Conservation (phyloP, 2,329 filamentous ascomycete species). For the Penicillium sp. region DNA sequence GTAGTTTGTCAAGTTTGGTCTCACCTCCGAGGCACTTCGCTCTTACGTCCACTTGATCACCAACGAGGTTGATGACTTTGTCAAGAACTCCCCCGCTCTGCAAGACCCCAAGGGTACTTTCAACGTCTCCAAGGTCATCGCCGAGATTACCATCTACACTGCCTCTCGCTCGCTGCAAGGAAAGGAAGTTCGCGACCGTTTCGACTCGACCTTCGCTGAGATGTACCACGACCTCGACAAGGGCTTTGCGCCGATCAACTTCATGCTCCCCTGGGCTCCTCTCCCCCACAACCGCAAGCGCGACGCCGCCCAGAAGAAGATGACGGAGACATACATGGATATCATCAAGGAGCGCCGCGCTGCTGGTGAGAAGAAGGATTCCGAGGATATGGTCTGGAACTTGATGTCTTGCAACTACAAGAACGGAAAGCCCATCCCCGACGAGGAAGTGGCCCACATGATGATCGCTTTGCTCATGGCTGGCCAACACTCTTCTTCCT, state of each 20-base stretch:
- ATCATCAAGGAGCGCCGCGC: slow-evolving; percentile 74
- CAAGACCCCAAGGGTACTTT: slow-evolving; percentile 68
- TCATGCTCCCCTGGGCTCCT: slow-evolving; percentile 84
- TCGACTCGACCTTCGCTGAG: slow-evolving; percentile 76
- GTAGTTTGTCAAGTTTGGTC: slow-evolving; percentile 64
- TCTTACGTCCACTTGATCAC: slow-evolving; percentile 79
- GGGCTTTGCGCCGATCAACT: slow-evolving; percentile 87
- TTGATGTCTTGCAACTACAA: slow-evolving; percentile 86
- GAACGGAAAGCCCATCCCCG: slow-evolving; percentile 74
- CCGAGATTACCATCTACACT: slow-evolving; percentile 87
- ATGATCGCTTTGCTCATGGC: slow-evolving; percentile 94
- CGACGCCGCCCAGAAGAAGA: slow-evolving; percentile 75
- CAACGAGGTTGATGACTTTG: slow-evolving; percentile 70
- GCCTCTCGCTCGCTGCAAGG: slow-evolving; percentile 84
- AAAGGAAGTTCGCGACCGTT: slow-evolving; percentile 75
- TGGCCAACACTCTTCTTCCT: slow-evolving; percentile 85
- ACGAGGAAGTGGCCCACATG: slow-evolving; percentile 85
- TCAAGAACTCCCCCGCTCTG: slow-evolving; percentile 68
- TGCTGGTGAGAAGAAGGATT: slow-evolving; percentile 52
- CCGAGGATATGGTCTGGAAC: slow-evolving; percentile 84
- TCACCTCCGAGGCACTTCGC: slow-evolving; percentile 62
- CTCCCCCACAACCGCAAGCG: slow-evolving; percentile 85
- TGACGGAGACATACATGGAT: slow-evolving; percentile 79
- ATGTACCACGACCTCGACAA: slow-evolving; percentile 88
- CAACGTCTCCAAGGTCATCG: slow-evolving; percentile 74